phyloP scores from a whole-genome alignment of 345 rosid species.

The Aethionema arabicum region DNA sequence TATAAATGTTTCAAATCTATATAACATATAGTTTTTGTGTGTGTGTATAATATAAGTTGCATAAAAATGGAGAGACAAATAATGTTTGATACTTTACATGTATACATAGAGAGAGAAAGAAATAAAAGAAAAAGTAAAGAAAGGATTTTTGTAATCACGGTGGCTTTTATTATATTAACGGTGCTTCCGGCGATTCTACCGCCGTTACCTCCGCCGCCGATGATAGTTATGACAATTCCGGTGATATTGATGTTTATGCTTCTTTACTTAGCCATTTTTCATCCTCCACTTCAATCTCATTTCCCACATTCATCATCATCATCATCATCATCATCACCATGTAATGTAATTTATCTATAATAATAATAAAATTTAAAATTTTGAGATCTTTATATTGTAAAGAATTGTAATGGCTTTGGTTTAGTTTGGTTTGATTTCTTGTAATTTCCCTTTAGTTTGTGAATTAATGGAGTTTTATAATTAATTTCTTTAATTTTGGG shows the following conservation, averaged over 20 bases:
- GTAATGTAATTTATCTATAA: slow-evolving; percentile 12
- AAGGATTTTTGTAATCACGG: slow-evolving; percentile 3
- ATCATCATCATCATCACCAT: slow-evolving; percentile 7
- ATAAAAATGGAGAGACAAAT: not conserved
- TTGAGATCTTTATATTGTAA: too few relatives aligned
- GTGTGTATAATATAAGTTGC: too few relatives aligned
- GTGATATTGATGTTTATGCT: slow-evolving; percentile 36
- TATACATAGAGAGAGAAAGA: not conserved
- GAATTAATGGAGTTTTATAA: too few relatives aligned
- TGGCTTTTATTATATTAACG: slow-evolving; percentile 17
- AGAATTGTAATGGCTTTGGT: too few relatives aligned
- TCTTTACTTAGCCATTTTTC: slow-evolving; percentile 27
- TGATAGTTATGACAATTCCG: slow-evolving; percentile 35
- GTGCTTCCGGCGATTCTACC: slow-evolving; percentile 36
- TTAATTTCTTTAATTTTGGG: too few relatives aligned
- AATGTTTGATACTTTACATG: not conserved
- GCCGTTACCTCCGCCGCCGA: slow-evolving; percentile 38
- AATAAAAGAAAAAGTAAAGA: not conserved
- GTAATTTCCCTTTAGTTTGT: too few relatives aligned
- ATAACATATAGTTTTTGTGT: not conserved
- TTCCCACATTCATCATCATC: not conserved
- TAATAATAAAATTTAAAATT: too few relatives aligned
- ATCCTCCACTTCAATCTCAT: slow-evolving; percentile 20
- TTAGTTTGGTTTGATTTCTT: too few relatives aligned
- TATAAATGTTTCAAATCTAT: not conserved